Base-by-base conservation (phyloP, 1,139 yeast species). In the Taphrina wiesneri region DNA sequence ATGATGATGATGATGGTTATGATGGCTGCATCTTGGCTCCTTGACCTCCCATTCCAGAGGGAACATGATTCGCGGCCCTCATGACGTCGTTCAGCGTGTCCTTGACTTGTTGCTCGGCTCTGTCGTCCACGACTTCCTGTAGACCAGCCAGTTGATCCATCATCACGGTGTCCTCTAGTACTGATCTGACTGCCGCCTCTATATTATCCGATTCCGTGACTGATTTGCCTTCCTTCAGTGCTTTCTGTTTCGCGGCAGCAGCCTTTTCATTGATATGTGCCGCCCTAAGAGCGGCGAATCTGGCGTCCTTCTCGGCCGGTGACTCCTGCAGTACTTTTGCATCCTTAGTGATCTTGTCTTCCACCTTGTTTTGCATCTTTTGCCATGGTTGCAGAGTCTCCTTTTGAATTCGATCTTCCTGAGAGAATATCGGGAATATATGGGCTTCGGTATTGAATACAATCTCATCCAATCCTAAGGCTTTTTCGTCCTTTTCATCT, bases 391-490 rank as follows among this genome's bases (percentile, higher is more conserved):
- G 51, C 23, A 36, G 57, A n/a, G 47, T 49, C 23, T 53, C 64
- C 26, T 32, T 34, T 11, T 21, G 26, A 6, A 45, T 25, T 17
- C 56, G 25, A 6, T 11, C 41, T n/a, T 49, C 51, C 15, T 41
- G 64, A 7, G 36, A 21, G 28, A 88, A 86, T 66, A 79, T 81
- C 23, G 97, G 97, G 78, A 92, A 84, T 53, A 96, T 96, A 76
- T 92, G 98, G 0, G 96, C 97, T 73, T 90, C 97, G 1, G 97
- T 90, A 76, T 90, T 92, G 80, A 90, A 90, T 1, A 92, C 92
- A 68, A 87, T 83, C 68, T 86, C 78, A 60, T 85, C 86, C 69
- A 88, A 79, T 15, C 89, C 86, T 43, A 85, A 71, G 21, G 81
- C 82, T 51, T 86, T 85, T 71, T 88, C 90, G 66, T 82, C 85